These are phyloP conservation scores for Cladophialophora chaetospira DNA, from an alignment of 2,329 filamentous ascomycete genomes.

Conservation along the genomic window DNA sequence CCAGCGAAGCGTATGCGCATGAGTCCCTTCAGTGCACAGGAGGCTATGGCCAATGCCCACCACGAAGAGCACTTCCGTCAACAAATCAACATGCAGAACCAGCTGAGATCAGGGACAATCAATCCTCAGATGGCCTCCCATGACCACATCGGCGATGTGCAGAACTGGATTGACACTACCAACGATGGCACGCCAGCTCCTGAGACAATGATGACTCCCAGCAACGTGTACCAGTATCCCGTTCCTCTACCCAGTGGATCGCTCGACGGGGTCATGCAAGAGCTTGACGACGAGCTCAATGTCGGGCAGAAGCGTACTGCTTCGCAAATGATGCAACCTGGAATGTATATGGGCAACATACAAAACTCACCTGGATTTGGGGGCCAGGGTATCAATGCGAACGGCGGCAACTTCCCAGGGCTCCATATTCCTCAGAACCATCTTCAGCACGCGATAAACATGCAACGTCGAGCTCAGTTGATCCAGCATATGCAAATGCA, in stretches of 20 bases:
- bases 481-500: not conserved
- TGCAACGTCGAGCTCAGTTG: not conserved
- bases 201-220: not conserved
- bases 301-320: slow-evolving; percentile 6
- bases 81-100: not conserved
- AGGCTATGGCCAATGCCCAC: not conserved
- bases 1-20: not conserved
- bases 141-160: not conserved
- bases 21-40: not conserved
- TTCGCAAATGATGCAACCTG: not conserved
- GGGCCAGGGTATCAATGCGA: not conserved
- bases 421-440: not conserved
- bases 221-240: slow-evolving; percentile 19
- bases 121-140: not conserved
- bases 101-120: not conserved
- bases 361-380: not conserved
- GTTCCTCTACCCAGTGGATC: slow-evolving; percentile 14
- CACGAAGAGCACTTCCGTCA: not conserved
- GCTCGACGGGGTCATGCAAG: not conserved
- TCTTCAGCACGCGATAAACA: not conserved
- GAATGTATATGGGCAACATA: not conserved
- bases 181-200: slow-evolving; percentile 8
- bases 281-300: not conserved
- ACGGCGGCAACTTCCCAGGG: not conserved
- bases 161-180: slow-evolving; percentile 13